Base-by-base conservation (phyloP, 805 yeast species). In the Zygosaccharomyces lentus region DNA sequence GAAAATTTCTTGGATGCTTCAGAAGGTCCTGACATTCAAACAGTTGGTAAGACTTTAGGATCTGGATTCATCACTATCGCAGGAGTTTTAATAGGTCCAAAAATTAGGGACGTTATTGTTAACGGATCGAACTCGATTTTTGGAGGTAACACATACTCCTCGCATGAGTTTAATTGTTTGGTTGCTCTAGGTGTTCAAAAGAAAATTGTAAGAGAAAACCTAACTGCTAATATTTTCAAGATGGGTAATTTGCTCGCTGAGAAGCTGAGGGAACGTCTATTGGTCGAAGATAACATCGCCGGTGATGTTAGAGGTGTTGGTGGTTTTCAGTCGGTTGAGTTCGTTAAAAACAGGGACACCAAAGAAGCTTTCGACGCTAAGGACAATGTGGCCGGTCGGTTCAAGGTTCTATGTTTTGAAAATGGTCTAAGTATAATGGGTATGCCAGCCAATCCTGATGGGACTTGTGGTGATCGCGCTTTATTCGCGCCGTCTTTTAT, bases 251-350 rank as follows among this genome's bases (percentile, higher is more conserved):
- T 70, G 50, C 53, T 77, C 52, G 76, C 69, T 49, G 55, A 53
- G 13, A 62, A 57, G 51, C 59, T 77, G 38, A 61, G 62, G 47
- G 62, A 64, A 29, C 55, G 58, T 26, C 53, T 74, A n/a, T 40
- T 58, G 6, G 40, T 54, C 6, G 38, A 61, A 34, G 67, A 66
- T 37, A 64, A 64, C 45, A 68, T 72, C 45, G 78, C 70, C 19
- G 85, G 83, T 48, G 81, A 80, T 54, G 73, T 80, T 34, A 72
- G 86, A 63, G 86, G 86, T 45, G 65, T 77, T 49, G 85, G 84
- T 47, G 75, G 78, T 35, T 80, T 80, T 65, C 69, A 81, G 73
- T 70, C 79, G 3, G 57, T 80, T 41, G 84, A 80, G 59, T 67
- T 78, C 45, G 83, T 78, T 47, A 71, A 76, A 53, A 72, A 80